Conservation (phyloP, 169 alveolate species). For the Plasmodium adleri region DNA sequence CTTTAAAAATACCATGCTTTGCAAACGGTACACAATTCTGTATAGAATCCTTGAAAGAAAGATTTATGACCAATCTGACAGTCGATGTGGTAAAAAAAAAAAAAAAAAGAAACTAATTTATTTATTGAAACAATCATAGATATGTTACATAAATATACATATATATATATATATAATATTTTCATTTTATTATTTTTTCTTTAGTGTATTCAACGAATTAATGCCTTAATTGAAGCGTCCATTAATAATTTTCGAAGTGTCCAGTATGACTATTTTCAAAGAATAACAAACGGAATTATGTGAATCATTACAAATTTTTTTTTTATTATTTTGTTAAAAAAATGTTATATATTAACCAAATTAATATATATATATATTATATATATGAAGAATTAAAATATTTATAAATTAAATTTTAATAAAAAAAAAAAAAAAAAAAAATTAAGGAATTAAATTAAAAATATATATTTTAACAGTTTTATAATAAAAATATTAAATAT, state of each 20-base stretch:
- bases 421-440: too few relatives aligned
- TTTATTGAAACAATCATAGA: not conserved
- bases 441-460: too few relatives aligned
- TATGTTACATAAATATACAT: not conserved
- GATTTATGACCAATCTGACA: constrained; percentile 88
- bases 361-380: not conserved
- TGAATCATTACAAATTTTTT: constrained; percentile 65
- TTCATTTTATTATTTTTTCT: not conserved
- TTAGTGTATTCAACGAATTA: constrained; percentile 88
- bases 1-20: constrained; percentile 93
- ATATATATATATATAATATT: not conserved
- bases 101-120: not conserved
- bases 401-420: too few relatives aligned
- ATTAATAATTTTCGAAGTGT: constrained; percentile 94
- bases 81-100: constrained; percentile 81
- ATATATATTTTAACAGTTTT: too few relatives aligned
- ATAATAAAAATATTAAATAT: too few relatives aligned
- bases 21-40: constrained; percentile 87
- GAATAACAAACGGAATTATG: constrained; percentile 95
- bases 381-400: too few relatives aligned
- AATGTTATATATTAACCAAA: not conserved
- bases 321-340: constrained; percentile 8
- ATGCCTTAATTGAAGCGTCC: constrained; percentile 92
- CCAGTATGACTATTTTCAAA: constrained; percentile 96
- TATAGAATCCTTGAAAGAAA: constrained; percentile 83